Percentiles rank a stretch among this genome's conserved stretches.
Conservation (phyloP, 2,329 filamentous ascomycete species). For the Karstenula rhodostoma region DNA sequence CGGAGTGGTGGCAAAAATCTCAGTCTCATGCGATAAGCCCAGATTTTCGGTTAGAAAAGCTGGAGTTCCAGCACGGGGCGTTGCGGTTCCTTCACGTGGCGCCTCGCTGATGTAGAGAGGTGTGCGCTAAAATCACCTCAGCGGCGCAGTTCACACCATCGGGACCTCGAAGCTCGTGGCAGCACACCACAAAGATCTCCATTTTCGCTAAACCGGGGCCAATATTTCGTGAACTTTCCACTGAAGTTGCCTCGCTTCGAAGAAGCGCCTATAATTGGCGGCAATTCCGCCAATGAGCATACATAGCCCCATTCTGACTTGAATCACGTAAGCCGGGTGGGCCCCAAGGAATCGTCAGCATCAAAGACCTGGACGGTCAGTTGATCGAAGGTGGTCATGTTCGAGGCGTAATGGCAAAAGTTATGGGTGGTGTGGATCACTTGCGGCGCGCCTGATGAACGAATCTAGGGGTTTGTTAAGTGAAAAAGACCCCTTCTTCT, state of each 20-base stretch:
- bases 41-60: not conserved
- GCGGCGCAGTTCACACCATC: not conserved
- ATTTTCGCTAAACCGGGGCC: not conserved
- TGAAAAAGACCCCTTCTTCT: not conserved
- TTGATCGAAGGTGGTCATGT: not conserved
- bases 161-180: not conserved
- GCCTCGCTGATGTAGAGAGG: not conserved
- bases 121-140: not conserved
- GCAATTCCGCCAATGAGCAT: slow-evolving; percentile 7
- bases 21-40: not conserved
- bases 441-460: not conserved
- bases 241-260: slow-evolving; percentile 1
- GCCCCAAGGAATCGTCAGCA: not conserved
- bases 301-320: slow-evolving; percentile 1
- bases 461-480: not conserved
- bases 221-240: not conserved
- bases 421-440: not conserved
- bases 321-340: slow-evolving; percentile 6
- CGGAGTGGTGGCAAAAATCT: not conserved
- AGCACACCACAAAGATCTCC: not conserved
- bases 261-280: slow-evolving; percentile 1
- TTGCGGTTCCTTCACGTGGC: not conserved
- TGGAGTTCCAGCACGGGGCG: not conserved
- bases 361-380: not conserved
- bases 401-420: not conserved